Evolutionary conservation across 768 basidiomycete species (phyloP).

Genomic region (Naganishia friedmannii): DNA sequence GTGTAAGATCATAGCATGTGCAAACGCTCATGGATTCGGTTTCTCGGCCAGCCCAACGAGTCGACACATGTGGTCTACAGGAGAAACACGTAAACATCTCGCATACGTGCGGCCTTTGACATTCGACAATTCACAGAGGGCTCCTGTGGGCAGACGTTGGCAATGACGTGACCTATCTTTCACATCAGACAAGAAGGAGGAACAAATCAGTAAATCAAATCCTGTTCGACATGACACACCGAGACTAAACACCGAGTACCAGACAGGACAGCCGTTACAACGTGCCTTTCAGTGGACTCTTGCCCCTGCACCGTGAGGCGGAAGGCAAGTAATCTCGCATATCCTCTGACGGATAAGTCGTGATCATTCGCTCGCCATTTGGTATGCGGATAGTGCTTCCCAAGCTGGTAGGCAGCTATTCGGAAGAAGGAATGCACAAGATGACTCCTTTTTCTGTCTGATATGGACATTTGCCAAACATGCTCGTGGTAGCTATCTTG

Average conservation of each 20-base stretch:
- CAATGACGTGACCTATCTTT: no score
- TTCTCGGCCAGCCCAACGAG: no score
- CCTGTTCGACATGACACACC: not conserved
- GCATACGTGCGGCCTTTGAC: no score
- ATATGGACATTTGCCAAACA: slow-evolving; percentile 17
- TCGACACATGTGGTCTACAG: no score
- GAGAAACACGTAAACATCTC: no score
- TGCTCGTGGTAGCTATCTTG: not conserved
- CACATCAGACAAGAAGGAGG: not conserved
- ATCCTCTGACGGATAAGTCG: slow-evolving; percentile 22
- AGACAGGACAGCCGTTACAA: not conserved
- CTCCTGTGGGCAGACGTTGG: no score
- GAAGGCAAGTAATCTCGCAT: slow-evolving; percentile 9
- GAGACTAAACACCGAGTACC: not conserved
- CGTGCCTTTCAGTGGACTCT: slow-evolving; percentile 17
- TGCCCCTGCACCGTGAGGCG: not conserved
- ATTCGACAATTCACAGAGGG: no score
- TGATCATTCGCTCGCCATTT: slow-evolving; percentile 12
- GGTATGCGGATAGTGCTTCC: not conserved
- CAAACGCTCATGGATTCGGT: no score
- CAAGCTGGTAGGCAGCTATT: not conserved
- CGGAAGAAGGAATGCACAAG: not conserved
- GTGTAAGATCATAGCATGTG: no score
- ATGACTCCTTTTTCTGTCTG: not conserved
- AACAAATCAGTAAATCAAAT: not conserved